Base-by-base conservation (phyloP, 257 asterid species). In the Solanum appendiculatum region DNA sequence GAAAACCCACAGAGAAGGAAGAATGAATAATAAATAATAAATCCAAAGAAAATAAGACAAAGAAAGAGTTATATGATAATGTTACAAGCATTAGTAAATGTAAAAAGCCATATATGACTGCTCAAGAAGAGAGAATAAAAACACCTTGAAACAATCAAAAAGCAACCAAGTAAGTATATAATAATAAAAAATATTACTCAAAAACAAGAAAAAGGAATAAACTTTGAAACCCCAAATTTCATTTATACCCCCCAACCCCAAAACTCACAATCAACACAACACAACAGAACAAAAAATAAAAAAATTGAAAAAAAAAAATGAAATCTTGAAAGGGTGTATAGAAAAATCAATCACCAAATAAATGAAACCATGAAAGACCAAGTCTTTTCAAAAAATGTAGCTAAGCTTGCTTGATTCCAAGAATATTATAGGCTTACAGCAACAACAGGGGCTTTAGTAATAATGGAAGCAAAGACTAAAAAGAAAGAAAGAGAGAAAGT, bases 41-140 rank as follows among this genome's bases (percentile, higher is more conserved):
- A 91, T 95, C 96, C 98, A 95, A 93, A 92, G 25, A 68, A 86
- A 89, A 89, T 91, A 89, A 85, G 98, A 93, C 98, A 90, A 87
- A 88, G 66, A 54, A 89, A 88, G 73, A 87, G 81, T 77, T 82
- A 56, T 48, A 87, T 20, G 88, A 48, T 69, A 86, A 86, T 46
- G 87, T 90, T 56, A 89, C 86, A 85, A 90, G 92, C 90, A 88
- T 88, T 88, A 93, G 92, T 93, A 90, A 93, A 91, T 92, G 96
- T 86, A 93, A 93, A 93, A 94, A 94, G 89, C 94, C 81, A 92
- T 92, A 91, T 89, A 92, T 90, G 95, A 95, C 98, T 93, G 98
- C 99, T 95, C 96, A 92, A 95, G 94, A 93, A 95, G 93, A 93
- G 95, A 93, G 95, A 96, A 92, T 92, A 94, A 94, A 92, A 90